Conservation (phyloP, 2,329 filamentous ascomycete genomes). For the Arthrobotrys entomopaga region DNA sequence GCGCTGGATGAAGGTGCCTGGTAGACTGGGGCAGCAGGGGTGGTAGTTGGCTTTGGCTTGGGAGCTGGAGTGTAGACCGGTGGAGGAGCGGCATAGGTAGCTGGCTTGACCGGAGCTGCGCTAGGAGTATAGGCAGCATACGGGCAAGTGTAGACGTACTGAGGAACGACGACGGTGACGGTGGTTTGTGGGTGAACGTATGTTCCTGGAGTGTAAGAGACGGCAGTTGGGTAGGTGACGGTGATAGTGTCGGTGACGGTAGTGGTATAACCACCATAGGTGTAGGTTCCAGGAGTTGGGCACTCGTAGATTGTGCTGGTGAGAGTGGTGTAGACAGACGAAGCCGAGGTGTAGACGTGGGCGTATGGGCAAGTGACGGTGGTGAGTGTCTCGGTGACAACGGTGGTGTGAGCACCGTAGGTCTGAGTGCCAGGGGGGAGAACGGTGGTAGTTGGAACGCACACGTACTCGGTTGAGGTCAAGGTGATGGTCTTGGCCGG, state of each 20-base stretch:
- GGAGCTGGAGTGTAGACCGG: constrained; percentile 27
- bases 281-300: constrained; percentile 79
- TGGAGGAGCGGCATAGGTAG: constrained; percentile 50
- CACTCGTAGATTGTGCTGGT: constrained; percentile 77
- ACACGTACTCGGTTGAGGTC: constrained; percentile 74
- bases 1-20: constrained; percentile 51
- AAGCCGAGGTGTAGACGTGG: constrained; percentile 69
- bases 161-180: constrained; percentile 75
- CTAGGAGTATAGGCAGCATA: constrained; percentile 64
- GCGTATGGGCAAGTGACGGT: constrained; percentile 75
- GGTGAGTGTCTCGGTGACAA: constrained; percentile 74
- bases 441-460: constrained; percentile 71
- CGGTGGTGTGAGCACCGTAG: constrained; percentile 76
- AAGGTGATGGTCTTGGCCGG: constrained; percentile 77
- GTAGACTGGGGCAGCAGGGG: constrained; percentile 59
- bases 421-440: constrained; percentile 74
- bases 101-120: constrained; percentile 58
- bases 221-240: constrained; percentile 73
- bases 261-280: constrained; percentile 75
- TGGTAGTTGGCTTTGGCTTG: constrained; percentile 38
- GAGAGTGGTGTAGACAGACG: constrained; percentile 73
- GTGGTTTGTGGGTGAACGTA: constrained; percentile 76
- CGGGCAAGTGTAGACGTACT: constrained; percentile 77
- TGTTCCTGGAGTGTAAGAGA: constrained; percentile 74
- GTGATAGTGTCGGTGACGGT: constrained; percentile 67